Conservation (phyloP, 139 green algal species). For the Astrephomene gubernaculifera region DNA sequence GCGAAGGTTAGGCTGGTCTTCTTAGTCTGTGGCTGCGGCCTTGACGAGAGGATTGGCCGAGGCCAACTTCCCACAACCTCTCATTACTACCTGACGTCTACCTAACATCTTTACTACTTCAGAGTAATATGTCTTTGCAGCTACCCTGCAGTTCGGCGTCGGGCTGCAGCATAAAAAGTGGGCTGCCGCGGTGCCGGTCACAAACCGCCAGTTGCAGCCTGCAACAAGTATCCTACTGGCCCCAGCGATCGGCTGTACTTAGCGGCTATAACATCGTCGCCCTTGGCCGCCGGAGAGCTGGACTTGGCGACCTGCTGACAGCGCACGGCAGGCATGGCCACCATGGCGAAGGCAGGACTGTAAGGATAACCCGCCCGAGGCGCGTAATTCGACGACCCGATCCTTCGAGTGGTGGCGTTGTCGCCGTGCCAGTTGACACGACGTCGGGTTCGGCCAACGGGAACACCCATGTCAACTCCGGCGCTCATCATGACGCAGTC, state of each 20-base stretch:
- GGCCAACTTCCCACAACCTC: too few relatives aligned
- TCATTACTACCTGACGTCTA: too few relatives aligned
- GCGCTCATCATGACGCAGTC: background rate
- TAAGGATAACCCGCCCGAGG: conserved; percentile 3
- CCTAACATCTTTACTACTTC: too few relatives aligned
- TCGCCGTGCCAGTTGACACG: background rate
- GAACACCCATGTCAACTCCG: background rate
- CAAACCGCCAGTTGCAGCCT: background rate
- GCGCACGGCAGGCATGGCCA: background rate
- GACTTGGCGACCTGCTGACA: background rate
- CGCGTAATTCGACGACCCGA: background rate
- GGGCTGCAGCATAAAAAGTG: background rate
- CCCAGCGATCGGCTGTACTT: conserved; percentile 2
- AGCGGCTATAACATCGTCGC: background rate
- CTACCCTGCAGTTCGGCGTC: background rate
- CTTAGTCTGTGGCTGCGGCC: too few relatives aligned
- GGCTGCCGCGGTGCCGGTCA: background rate
- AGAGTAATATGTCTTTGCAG: background rate
- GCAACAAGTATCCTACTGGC: background rate
- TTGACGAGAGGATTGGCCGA: too few relatives aligned
- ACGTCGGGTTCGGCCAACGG: too few relatives aligned
- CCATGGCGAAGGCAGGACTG: background rate
- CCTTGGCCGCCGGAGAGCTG: too few relatives aligned
- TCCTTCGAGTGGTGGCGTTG: background rate
- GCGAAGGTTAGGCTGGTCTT: too few relatives aligned